Evolutionary conservation across 495 filamentous ascomycete genomes (phyloP).

Genomic region (Tuber calosporum): DNA sequence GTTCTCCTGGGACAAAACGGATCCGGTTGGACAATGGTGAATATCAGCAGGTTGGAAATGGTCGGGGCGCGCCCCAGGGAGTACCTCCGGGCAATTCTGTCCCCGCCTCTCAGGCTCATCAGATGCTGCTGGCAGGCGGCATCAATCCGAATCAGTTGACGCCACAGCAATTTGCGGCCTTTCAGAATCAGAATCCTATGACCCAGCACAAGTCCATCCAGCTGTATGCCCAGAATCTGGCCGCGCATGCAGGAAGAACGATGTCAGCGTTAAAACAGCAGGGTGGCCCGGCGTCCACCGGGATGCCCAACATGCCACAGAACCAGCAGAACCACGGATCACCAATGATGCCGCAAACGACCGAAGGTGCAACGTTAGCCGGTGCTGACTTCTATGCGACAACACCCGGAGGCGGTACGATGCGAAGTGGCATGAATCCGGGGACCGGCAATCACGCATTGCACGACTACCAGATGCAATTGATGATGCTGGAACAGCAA

Average conservation of each 20-base stretch:
- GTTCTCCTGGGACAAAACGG: conserved; percentile 77
- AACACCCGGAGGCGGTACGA: conserved; percentile 44
- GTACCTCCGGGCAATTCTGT: conserved; percentile 29
- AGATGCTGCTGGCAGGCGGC: conserved; percentile 67
- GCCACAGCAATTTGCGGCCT: conserved; percentile 68
- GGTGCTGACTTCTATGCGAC: conserved; percentile 63
- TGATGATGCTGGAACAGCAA: conserved; percentile 97
- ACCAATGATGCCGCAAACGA: conserved; percentile 67
- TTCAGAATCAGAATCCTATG: conserved; percentile 54
- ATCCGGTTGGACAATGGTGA: conserved; percentile 71
- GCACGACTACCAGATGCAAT: conserved; percentile 98
- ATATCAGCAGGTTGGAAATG: conserved; percentile 71
- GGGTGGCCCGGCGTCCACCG: conserved; percentile 47
- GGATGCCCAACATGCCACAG: conserved; percentile 41
- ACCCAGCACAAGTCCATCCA: conserved; percentile 73
- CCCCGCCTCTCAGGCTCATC: conserved; percentile 50
- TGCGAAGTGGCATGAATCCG: conserved; percentile 51
- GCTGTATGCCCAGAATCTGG: conserved; percentile 75
- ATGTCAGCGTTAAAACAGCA: conserved; percentile 34
- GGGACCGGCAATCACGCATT: conserved; percentile 79
- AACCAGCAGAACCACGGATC: conserved; percentile 59
- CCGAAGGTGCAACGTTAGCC: conserved; percentile 50
- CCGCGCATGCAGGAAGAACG: conserved; percentile 43
- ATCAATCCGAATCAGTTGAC: conserved; percentile 67
- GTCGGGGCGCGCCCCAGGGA: conserved; percentile 53